Conservation (phyloP, 2,329 filamentous ascomycete genomes). For the Aspergillus latus region DNA sequence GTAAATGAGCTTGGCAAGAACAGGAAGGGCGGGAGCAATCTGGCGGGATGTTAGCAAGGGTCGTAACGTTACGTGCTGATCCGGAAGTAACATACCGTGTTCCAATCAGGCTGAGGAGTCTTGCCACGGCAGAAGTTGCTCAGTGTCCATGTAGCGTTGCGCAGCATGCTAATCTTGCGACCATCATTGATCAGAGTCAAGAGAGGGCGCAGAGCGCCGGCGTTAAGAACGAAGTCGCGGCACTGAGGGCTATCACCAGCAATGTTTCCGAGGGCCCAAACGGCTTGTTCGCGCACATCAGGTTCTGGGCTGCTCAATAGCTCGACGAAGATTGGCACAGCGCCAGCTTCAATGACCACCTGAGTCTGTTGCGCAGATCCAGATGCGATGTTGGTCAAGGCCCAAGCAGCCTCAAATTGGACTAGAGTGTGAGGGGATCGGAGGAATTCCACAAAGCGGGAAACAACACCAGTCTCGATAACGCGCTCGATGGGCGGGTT, state of each 20-base stretch:
- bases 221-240: slow-evolving; percentile 92
- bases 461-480: slow-evolving; percentile 97
- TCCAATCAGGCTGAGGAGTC: slow-evolving; percentile 97
- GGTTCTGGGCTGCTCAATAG: slow-evolving; percentile 92
- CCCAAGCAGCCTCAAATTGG: slow-evolving; percentile 99
- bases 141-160: slow-evolving; percentile 97
- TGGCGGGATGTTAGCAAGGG: slow-evolving; percentile 41
- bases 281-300: slow-evolving; percentile 95
- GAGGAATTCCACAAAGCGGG: slow-evolving; percentile 96
- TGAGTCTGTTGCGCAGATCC: slow-evolving; percentile 97
- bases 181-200: slow-evolving; percentile 90
- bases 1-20: slow-evolving; percentile 96
- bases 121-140: slow-evolving; percentile 99
- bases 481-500: slow-evolving; percentile 99
- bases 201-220: slow-evolving; percentile 86
- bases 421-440: slow-evolving; percentile 96
- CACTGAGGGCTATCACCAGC: slow-evolving; percentile 97
- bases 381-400: slow-evolving; percentile 97
- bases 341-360: slow-evolving; percentile 96
- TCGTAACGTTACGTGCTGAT: neutral
- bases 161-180: slow-evolving; percentile 97
- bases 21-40: slow-evolving; percentile 92
- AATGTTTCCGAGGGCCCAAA: slow-evolving; percentile 98
- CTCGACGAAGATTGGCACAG: slow-evolving; percentile 98
- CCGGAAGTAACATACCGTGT: slow-evolving; percentile 65